Evolutionary conservation across 768 basidiomycete species (phyloP), one percentile per base, ranked within the genome.

Genomic region (Suillus occidentalis): DNA sequence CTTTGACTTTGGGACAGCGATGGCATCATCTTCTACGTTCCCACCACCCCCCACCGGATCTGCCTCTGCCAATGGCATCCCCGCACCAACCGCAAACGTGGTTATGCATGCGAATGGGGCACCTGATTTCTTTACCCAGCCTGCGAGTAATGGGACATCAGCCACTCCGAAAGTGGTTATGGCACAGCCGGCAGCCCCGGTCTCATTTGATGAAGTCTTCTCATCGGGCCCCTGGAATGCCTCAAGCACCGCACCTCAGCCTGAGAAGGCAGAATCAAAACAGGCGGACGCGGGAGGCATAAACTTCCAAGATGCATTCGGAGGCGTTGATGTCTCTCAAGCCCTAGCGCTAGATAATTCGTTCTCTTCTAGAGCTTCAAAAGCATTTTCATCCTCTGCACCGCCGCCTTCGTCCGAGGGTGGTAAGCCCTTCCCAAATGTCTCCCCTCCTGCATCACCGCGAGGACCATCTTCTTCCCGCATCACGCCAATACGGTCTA

Each of bases 261-360:
- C 69, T 60, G 72, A 71, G 57, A 71, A 68, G 61, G 37, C 65
- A 5, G 62, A 5, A 28, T 37, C 39, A 28, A 65, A 61, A 53
- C 71, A 68, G 50, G 9, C 69, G 4, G 63, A 37, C 16, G 8
- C 58, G 5, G 63, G 68, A 36, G 61, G 65, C 36, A 76, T 81
- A 63, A 80, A 81, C 10, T 85, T 85, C 61, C 86, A 87, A 65
- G 85, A 88, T 70, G 85, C 84, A 0, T 90, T 89, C 65, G 79
- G 84, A 28, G 82, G 81, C 7, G 67, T 82, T 12, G 76, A 75
- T 8, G 72, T 79, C 37, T 72, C 81, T 36, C 75, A 77, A 53
- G 76, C 76, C 3, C 68, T 84, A 53, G 77, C 79, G 47, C 74
- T 85, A 2, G 79, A 82, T 63, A 75, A 68, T 13, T 74, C 80